A percentile compares a stretch with the other conserved stretches of the same genome.
phyloP scores from a whole-genome alignment of 208 protist genomes.

The Balamuthia mandrillaris region DNA sequence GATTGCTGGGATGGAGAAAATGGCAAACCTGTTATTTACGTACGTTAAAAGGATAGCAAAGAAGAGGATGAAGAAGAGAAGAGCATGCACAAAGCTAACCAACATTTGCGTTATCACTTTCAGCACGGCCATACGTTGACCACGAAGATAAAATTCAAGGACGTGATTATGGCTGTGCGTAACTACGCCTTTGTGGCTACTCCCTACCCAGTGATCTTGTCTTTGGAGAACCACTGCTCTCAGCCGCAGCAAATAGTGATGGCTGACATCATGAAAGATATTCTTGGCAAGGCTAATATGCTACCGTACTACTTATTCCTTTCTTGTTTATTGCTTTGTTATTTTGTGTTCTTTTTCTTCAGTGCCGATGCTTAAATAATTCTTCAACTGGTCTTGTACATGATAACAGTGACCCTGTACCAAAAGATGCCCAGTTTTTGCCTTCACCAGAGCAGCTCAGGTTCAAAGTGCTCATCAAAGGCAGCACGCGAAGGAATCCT shows the following conservation, averaged over 20 bases:
- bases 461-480: constrained; percentile 54
- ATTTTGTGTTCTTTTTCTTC: no score
- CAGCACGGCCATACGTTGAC: constrained; percentile 78
- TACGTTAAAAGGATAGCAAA: neutral
- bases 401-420: no score
- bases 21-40: constrained; percentile 73
- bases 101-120: neutral
- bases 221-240: constrained; percentile 75
- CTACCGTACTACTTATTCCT: neutral
- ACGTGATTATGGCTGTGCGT: constrained; percentile 63
- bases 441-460: constrained; percentile 39
- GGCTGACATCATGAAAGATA: constrained; percentile 60
- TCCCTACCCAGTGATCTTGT: constrained; percentile 77
- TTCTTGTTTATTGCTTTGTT: neutral
- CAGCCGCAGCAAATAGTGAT: constrained; percentile 70
- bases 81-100: no score
- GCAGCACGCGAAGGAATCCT: neutral
- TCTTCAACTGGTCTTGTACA: no score
- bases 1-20: constrained; percentile 81
- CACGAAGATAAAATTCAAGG: constrained; percentile 69
- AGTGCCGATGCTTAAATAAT: no score
- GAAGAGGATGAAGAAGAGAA: no score
- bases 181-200: constrained; percentile 69
- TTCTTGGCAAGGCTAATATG: constrained; percentile 48
- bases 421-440: neutral